Conservation (phyloP, 768 basidiomycete species). For the Boletus pseudopeckii region DNA sequence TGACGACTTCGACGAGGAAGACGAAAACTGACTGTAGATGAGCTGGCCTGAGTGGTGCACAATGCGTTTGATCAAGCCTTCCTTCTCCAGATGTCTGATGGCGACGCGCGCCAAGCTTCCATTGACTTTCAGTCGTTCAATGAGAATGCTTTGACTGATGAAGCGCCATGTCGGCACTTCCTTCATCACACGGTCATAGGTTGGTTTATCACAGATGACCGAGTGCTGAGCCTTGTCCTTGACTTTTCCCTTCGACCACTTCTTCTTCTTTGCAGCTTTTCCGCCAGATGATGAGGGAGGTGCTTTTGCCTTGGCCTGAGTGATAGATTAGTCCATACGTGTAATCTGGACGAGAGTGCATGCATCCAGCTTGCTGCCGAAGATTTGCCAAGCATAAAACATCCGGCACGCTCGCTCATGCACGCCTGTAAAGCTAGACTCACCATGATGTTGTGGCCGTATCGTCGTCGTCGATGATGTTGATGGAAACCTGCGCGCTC, state of each 20-base stretch:
- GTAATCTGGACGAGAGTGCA: slow-evolving; percentile 16
- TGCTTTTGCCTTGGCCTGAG: slow-evolving; percentile 77
- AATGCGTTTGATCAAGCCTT: slow-evolving; percentile 91
- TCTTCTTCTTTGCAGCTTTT: slow-evolving; percentile 98
- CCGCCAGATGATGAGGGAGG: slow-evolving; percentile 64
- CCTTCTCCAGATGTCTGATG: slow-evolving; percentile 89
- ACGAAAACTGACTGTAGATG: slow-evolving; percentile 80
- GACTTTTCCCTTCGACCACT: slow-evolving; percentile 99
- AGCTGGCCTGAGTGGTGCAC: slow-evolving; percentile 94
- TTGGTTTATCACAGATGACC: slow-evolving; percentile 90
- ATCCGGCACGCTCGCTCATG: not conserved
- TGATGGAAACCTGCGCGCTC: slow-evolving; percentile 1
- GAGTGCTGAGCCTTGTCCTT: slow-evolving; percentile 99
- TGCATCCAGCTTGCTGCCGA: slow-evolving; percentile 24
- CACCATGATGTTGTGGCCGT: slow-evolving; percentile 30
- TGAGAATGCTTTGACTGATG: slow-evolving; percentile 96
- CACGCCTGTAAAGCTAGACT: slow-evolving; percentile 9
- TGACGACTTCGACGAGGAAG: not conserved
- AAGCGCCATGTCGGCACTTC: slow-evolving; percentile 99
- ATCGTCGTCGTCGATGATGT: slow-evolving; percentile 23
- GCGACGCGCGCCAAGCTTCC: slow-evolving; percentile 90
- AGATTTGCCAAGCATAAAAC: not conserved
- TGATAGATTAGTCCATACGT: slow-evolving; percentile 9
- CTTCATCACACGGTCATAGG: slow-evolving; percentile 93
- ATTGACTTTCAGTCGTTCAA: slow-evolving; percentile 97